Evolutionary conservation across 1,139 yeast species (phyloP), one percentile per base, ranked within the genome.

Genomic region (Lodderomyces pseudojiufengensis): DNA sequence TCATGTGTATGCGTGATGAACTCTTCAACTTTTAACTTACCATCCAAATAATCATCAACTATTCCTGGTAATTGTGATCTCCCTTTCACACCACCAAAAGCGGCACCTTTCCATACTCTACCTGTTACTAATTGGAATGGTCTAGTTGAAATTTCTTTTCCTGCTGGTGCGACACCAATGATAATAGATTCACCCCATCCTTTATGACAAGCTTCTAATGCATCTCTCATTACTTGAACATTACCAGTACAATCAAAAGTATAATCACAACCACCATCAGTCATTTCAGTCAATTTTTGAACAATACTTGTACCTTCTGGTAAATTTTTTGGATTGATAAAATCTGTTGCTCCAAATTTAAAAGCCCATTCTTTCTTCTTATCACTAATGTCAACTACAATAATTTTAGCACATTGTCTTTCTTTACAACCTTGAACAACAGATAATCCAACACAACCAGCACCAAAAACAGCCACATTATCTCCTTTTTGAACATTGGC

Each of bases 51-150:
- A 59, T 85, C 90, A 42, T 87, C 81, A 40, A 92, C 95, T 44
- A 90, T 73, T 14, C 82, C 88, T 37, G 96, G 97, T 70, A 92
- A 78, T 70, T 92, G 96, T 32, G 95, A 59, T 71, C 97, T 84
- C 57, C 98, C 98, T 71, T 92, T 92, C 59, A 92, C 90, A 59
- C 97, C 98, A 55, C 98, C 98, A 51, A 87, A 92, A 12, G 98
- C 98, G 55, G 95, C 87, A 51, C 98, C 98, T 63, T 79, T 85
- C 97, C 98, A 92, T 36, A 85, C 95, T 68, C 98, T 82, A 52
- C 98, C 98, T 31, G 98, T 92, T 49, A 94, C 97, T 63, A 92
- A 78, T 72, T 92, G 97, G 87, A 92, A 92, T 44, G 98, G 98
- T 67, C 97, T 81, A 37, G 97, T 92, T 37, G 95, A 68, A 48